phyloP scores from a whole-genome alignment of 2,329 filamentous ascomycete genomes.

The Scedosporium aurantiacum region DNA sequence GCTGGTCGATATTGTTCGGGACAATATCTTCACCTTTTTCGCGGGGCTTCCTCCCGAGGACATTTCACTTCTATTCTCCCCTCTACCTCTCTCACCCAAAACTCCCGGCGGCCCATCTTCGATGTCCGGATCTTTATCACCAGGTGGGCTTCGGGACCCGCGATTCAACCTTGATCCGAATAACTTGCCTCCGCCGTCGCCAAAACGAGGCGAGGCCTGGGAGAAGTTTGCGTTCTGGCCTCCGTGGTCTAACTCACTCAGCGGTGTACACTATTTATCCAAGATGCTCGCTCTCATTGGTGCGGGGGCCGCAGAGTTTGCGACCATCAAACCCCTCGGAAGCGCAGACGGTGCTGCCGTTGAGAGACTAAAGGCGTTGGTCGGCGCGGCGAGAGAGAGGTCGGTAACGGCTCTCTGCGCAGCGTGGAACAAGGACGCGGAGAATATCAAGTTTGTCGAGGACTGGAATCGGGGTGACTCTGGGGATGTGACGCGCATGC shows the following conservation, averaged over 20 bases:
- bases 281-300: conserved; percentile 74
- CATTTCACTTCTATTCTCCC: conserved; percentile 76
- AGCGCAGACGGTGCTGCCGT: conserved; percentile 43
- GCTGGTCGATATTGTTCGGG: conserved; percentile 71
- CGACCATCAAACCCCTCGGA: conserved; percentile 57
- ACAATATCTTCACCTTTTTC: conserved; percentile 73
- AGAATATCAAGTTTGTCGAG: conserved; percentile 84
- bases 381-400: conserved; percentile 70
- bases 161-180: conserved; percentile 71
- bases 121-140: conserved; percentile 29
- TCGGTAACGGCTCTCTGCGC: conserved; percentile 77
- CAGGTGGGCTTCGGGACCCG: conserved; percentile 52
- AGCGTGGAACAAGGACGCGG: conserved; percentile 87
- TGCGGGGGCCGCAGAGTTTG: conserved; percentile 79
- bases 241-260: conserved; percentile 81
- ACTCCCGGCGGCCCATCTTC: conserved; percentile 40
- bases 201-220: conserved; percentile 73
- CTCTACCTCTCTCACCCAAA: conserved; percentile 54
- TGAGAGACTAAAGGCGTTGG: conserved; percentile 65
- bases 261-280: conserved; percentile 80
- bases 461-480: conserved; percentile 82
- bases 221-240: conserved; percentile 96
- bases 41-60: conserved; percentile 82
- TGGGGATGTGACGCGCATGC: conserved; percentile 84
- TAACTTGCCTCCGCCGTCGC: conserved; percentile 65